Evolutionary conservation across 768 basidiomycete species (phyloP).

Genomic region (Kwoniella heveanensis): DNA sequence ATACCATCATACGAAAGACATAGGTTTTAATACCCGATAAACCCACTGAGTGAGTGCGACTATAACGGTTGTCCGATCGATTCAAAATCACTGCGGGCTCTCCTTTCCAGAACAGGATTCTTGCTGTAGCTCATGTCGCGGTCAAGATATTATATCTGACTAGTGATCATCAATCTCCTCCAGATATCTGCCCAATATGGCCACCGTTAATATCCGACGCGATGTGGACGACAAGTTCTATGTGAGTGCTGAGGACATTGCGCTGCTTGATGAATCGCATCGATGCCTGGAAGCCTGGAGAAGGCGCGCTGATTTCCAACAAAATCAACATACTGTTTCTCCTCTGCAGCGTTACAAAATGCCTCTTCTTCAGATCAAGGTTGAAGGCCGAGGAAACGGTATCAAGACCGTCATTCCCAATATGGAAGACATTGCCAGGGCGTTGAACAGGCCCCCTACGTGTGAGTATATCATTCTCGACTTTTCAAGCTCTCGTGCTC

Average conservation of each 20-base stretch:
- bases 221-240: slow-evolving; percentile 57
- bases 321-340: background rate
- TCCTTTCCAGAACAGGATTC: too few relatives aligned
- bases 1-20: slow-evolving; percentile 20
- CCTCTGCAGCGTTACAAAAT: slow-evolving; percentile 64
- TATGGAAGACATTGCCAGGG: slow-evolving; percentile 96
- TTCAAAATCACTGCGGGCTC: too few relatives aligned
- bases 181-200: slow-evolving; percentile 46
- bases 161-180: background rate
- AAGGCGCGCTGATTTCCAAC: too few relatives aligned
- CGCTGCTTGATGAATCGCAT: background rate
- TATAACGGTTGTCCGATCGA: too few relatives aligned
- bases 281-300: too few relatives aligned
- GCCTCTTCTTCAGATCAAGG: slow-evolving; percentile 91
- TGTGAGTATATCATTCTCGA: slow-evolving; percentile 51
- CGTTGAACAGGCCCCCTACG: slow-evolving; percentile 88
- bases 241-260: slow-evolving; percentile 30
- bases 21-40: slow-evolving; percentile 26
- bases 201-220: slow-evolving; percentile 56
- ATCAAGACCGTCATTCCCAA: slow-evolving; percentile 99
- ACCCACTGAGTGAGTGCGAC: background rate
- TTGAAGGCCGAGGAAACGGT: slow-evolving; percentile 98
- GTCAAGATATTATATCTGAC: too few relatives aligned
- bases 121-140: too few relatives aligned
- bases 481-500: background rate